phyloP scores from a whole-genome alignment of 768 basidiomycete species.

The Leccinum broughii region DNA sequence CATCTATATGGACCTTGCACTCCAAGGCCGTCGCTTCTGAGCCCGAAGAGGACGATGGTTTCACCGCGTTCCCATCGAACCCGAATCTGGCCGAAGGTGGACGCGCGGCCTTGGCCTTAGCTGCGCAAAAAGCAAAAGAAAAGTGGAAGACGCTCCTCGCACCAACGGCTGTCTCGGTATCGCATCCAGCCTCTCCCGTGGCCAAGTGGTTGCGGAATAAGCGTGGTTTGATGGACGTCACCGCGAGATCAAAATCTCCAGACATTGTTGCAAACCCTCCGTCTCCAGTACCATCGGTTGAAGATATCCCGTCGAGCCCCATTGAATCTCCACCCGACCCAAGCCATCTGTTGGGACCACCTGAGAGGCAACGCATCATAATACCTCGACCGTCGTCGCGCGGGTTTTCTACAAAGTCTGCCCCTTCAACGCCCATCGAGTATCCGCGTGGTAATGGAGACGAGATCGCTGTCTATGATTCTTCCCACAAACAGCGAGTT shows the following conservation, averaged over 20 bases:
- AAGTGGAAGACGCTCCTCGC: slow-evolving; percentile 54
- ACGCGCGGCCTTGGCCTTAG: slow-evolving; percentile 39
- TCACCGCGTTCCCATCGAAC: slow-evolving; percentile 28
- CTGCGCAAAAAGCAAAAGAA: slow-evolving; percentile 56
- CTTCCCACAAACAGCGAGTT: slow-evolving; percentile 77
- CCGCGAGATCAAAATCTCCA: slow-evolving; percentile 21
- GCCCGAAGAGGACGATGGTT: slow-evolving; percentile 44
- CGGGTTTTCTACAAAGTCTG: slow-evolving; percentile 31
- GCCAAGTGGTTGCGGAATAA: slow-evolving; percentile 34
- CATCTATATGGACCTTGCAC: slow-evolving; percentile 48
- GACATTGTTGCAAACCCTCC: slow-evolving; percentile 28
- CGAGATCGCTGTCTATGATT: slow-evolving; percentile 74
- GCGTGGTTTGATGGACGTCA: slow-evolving; percentile 16
- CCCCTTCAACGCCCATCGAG: slow-evolving; percentile 35
- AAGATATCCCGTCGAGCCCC: slow-evolving; percentile 26
- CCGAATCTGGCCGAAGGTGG: slow-evolving; percentile 33
- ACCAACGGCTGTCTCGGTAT: slow-evolving; percentile 31
- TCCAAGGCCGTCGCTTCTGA: slow-evolving; percentile 38
- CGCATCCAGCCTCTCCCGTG: slow-evolving; percentile 27
- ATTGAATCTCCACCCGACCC: slow-evolving; percentile 16
- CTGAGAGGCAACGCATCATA: slow-evolving; percentile 20
- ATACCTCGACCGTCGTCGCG: slow-evolving; percentile 30
- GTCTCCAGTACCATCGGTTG: slow-evolving; percentile 25
- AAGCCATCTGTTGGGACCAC: slow-evolving; percentile 20
- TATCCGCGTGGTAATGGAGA: slow-evolving; percentile 39